Evolutionary conservation across 208 protist species (phyloP).

Genomic region (Acanthamoeba triangularis): DNA sequence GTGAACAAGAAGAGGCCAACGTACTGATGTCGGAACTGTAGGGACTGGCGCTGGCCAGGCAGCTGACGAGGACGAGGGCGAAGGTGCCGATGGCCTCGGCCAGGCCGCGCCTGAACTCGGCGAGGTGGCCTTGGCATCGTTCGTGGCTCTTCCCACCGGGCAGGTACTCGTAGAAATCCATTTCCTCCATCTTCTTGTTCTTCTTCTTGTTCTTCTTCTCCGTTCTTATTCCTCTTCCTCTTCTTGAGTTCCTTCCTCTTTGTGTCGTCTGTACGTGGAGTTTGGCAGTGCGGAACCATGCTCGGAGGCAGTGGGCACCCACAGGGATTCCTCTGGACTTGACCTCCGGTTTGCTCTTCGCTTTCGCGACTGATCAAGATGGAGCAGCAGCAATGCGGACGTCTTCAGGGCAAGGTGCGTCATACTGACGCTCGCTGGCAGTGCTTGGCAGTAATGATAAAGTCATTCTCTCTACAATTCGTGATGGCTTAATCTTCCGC

Average conservation of each 20-base stretch:
- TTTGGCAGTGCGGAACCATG: neutral
- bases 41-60: slow-evolving; percentile 10
- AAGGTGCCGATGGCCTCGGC: slow-evolving; percentile 34
- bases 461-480: too few species aligned
- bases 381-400: neutral
- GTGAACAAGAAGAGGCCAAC: neutral
- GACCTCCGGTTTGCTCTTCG: neutral
- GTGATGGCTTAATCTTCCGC: neutral
- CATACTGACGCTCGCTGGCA: too few species aligned
- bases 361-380: neutral
- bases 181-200: slow-evolving; percentile 13
- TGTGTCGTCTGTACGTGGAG: neutral
- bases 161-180: slow-evolving; percentile 11
- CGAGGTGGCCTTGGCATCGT: neutral
- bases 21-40: neutral
- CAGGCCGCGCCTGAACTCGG: neutral
- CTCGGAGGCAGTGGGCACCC: too few species aligned
- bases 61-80: neutral
- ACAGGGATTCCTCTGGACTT: neutral
- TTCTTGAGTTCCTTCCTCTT: neutral
- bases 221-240: neutral
- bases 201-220: too few species aligned
- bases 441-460: too few species aligned
- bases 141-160: neutral
- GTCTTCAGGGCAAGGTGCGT: neutral